Evolutionary conservation across 352 stramenopile species (phyloP), one percentile per base, ranked within the genome.

Genomic region (Phytopythium vexans): DNA sequence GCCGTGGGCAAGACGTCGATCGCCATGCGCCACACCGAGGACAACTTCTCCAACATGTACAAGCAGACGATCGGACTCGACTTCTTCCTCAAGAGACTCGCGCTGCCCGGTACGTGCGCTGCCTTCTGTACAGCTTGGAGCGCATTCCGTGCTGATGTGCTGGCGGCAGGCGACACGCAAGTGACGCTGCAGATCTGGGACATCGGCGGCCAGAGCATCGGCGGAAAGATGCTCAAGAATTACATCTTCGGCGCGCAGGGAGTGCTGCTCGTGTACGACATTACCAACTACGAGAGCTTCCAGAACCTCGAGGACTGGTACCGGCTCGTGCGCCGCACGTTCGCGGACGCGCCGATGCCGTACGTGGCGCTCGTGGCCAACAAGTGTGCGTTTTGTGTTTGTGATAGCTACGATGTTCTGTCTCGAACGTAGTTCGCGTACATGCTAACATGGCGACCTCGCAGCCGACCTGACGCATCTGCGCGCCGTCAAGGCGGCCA

Each of bases 1-100:
- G 91, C 93, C 11, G 94, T 98, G 21, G 93, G 93, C 38, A 98
- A 98, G 70, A 98, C 92, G n/a, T 97, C 87, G 31, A 96, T 98
- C 48, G 89, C 88, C 7, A 95, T 90, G 68, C 78, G 93, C 41
- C 94, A 98, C 66, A 89, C 89, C 9, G 72, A 97, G 47, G 83
- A 97, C 60, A 89, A 82, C 53, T 98, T 98, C 63, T 94, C 84
- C 39, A 86, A 96, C 54, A 76, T 80, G 37, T 98, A 98, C 73
- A 98, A 98, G 65, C 92, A 98, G 70, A 98, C 92, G 6, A 97
- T 98, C 47, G 92, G 93, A 1, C 70, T 98, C 8, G 93, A 98
- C 61, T 98, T 98, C 62, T 98, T 98, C 57, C 85, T 98, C 38
- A 97, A 98, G 65, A 77, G 88, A 10, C 74, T 98, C 37, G 60